Percentiles rank a stretch among this genome's conserved stretches.
phyloP scores from a whole-genome alignment of 2,329 filamentous ascomycete genomes.

The Fusarium odoratissimum region DNA sequence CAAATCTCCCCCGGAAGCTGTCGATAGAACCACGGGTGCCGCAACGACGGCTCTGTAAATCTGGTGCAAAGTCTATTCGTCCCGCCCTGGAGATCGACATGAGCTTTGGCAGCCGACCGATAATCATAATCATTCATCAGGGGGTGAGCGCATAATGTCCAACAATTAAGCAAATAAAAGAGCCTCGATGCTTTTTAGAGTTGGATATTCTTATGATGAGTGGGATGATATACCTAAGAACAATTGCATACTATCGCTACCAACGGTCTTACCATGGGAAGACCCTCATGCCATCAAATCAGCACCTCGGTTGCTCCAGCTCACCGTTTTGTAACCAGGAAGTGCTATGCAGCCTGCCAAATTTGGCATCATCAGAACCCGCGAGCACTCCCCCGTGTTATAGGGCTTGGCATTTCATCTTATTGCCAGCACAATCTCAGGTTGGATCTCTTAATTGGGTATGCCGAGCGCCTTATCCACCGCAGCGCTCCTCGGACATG shows the following conservation, averaged over 20 bases:
- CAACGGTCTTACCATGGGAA: constrained; percentile 24
- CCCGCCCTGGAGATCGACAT: constrained; percentile 40
- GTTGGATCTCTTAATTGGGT: constrained; percentile 7
- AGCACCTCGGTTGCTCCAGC: constrained; percentile 32
- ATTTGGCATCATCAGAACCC: constrained; percentile 36
- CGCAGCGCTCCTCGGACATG: neutral
- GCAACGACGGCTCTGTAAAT: constrained; percentile 28
- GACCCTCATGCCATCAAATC: constrained; percentile 32
- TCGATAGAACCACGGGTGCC: constrained; percentile 20
- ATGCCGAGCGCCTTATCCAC: constrained; percentile 4
- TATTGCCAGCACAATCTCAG: constrained; percentile 12
- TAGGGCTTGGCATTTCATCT: constrained; percentile 8
- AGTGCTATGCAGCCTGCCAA: constrained; percentile 42
- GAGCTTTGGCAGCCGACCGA: constrained; percentile 34
- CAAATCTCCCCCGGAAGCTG: constrained; percentile 39
- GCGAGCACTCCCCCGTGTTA: constrained; percentile 7
- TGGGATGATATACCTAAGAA: neutral
- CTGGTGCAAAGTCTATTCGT: constrained; percentile 42
- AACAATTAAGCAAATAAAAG: constrained; percentile 3
- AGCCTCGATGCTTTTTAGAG: constrained; percentile 4
- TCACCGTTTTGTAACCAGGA: constrained; percentile 36
- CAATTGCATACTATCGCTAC: constrained; percentile 3
- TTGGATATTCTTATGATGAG: neutral
- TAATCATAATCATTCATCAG: constrained; percentile 12
- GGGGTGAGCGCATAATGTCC: constrained; percentile 34